A percentile compares a stretch with the other conserved stretches of the same genome.
phyloP scores from a whole-genome alignment of 768 basidiomycete genomes.

The Kockovaella imperatae region DNA sequence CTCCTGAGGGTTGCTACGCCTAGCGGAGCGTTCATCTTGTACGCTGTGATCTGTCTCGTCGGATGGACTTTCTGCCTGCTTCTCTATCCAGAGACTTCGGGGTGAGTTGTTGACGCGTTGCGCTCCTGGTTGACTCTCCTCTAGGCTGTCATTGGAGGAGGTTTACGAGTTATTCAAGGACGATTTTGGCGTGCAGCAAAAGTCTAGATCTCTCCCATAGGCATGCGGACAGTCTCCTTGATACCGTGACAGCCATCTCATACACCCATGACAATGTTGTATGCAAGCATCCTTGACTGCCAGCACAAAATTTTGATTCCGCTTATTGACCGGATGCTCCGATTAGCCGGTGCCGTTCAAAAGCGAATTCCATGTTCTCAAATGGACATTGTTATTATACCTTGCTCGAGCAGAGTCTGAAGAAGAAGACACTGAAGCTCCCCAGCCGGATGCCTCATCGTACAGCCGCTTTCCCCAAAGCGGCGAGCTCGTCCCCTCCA shows the following conservation, averaged over 20 bases:
- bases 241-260: too few species aligned
- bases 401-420: too few species aligned
- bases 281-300: too few species aligned
- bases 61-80: conserved; percentile 61
- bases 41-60: conserved; percentile 62
- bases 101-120: conserved; percentile 43
- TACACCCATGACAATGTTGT: too few species aligned
- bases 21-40: conserved; percentile 67
- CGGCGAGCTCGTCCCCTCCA: not conserved
- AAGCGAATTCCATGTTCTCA: too few species aligned
- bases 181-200: conserved; percentile 57
- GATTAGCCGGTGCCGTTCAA: too few species aligned
- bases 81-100: conserved; percentile 75
- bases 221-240: too few species aligned
- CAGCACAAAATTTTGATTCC: too few species aligned
- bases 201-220: conserved; percentile 23
- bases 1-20: conserved; percentile 68
- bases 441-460: not conserved
- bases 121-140: not conserved
- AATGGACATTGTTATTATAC: too few species aligned
- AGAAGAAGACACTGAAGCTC: too few species aligned
- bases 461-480: not conserved
- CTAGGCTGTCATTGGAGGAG: conserved; percentile 32
- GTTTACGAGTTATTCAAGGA: conserved; percentile 51
- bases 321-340: too few species aligned